Evolutionary conservation across 768 basidiomycete genomes (phyloP), one percentile per base, ranked within the genome.

Genomic region (Pleurotus ostreatus): DNA sequence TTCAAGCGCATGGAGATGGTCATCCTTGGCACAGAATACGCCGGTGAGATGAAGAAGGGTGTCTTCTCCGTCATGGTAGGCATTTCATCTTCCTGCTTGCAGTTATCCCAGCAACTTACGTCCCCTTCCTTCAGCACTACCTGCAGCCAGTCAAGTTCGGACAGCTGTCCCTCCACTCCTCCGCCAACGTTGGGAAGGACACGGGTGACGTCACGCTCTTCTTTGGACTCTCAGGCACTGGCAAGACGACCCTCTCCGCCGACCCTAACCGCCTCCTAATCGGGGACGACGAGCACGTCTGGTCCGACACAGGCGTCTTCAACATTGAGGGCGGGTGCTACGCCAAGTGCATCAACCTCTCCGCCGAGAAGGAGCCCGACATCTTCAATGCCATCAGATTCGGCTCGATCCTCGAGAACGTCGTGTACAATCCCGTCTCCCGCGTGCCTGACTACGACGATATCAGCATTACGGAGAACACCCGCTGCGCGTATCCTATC

Each of bases 1-100:
- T 98, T 99, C 77, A 97, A 97, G 81, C 92, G 97, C 40, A 97
- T 94, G 94, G 97, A 99, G 74, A 99, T 99, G 97, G 96, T 99
- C 66, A 98, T 99, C 67, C 92, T 99, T 64, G 96, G 92, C 55
- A 96, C 94, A 25, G 94, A 98, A 70, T 98, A 98, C 68, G 94
- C 94, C 30, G 94, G 94, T 48, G 94, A 99, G 79, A 99, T 99
- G 97, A 99, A 99, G 79, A 99, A 99, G 85, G 97, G 97, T 67
- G 92, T 99, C 70, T 99, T 99, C 79, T 93, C 90, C 45, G 94
- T 99, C 15, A 30, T 52, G 22, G 49, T 48, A 46, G 7, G 45
- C n/a, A 26, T 13, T n/a, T 15, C 20, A 23, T 49, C 23, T 4
- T 4, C 23, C 46, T 16, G 26, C 11, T 20, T 57, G 55, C 39